These are phyloP conservation scores for Agrocybe chaxingu DNA, from an alignment of 768 basidiomycete genomes.

Conservation along the genomic window DNA sequence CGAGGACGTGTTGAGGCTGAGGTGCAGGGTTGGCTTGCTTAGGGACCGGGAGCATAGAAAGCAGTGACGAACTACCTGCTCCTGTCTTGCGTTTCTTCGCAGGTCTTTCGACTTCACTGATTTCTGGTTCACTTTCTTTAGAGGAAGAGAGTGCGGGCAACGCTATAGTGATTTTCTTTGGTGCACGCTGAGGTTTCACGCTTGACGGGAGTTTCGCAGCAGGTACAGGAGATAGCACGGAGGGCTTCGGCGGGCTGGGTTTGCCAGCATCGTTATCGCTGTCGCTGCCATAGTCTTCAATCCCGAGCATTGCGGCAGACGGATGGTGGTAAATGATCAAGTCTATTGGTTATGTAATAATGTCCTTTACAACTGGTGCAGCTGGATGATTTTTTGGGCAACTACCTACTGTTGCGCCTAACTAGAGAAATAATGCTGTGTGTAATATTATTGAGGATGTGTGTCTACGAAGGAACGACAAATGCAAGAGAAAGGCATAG, in stretches of 20 bases:
- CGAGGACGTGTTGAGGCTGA: slow-evolving; percentile 54
- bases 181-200: slow-evolving; percentile 37
- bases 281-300: slow-evolving; percentile 78
- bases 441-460: slow-evolving; percentile 13
- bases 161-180: slow-evolving; percentile 63
- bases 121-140: slow-evolving; percentile 35
- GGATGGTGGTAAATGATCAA: neutral
- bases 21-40: slow-evolving; percentile 48
- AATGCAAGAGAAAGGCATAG: slow-evolving; percentile 18
- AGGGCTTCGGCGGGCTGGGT: slow-evolving; percentile 26
- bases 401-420: too few relatives aligned
- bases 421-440: slow-evolving; percentile 6
- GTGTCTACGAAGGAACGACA: slow-evolving; percentile 23
- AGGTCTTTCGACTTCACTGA: slow-evolving; percentile 38
- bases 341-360: slow-evolving; percentile 1
- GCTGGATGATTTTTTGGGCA: too few relatives aligned
- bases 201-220: slow-evolving; percentile 12
- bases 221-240: neutral
- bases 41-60: slow-evolving; percentile 76
- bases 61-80: slow-evolving; percentile 59
- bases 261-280: slow-evolving; percentile 30
- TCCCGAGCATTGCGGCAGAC: slow-evolving; percentile 54
- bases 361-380: neutral
- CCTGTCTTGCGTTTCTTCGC: slow-evolving; percentile 61
- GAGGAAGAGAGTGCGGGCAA: slow-evolving; percentile 40